phyloP scores from a whole-genome alignment of 805 yeast species.

The Ogataea thermomethanolica region DNA sequence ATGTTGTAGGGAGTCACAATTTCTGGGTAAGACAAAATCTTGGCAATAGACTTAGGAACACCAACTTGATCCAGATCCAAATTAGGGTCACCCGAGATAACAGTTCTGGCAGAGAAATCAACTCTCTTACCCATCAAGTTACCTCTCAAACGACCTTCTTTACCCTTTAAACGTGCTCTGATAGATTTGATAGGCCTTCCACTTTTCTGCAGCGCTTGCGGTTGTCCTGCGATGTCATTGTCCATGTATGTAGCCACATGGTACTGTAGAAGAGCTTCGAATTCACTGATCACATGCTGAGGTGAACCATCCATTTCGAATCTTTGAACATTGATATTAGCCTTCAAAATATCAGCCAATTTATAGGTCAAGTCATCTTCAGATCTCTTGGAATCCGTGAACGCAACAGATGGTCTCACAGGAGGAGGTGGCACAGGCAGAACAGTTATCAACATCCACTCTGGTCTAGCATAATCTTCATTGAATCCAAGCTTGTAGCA shows the following conservation, averaged over 20 bases:
- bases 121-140: constrained; percentile 99
- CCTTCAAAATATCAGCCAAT: constrained; percentile 93
- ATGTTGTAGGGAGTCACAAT: constrained; percentile 97
- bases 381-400: constrained; percentile 96
- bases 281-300: constrained; percentile 95
- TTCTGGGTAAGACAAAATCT: constrained; percentile 94
- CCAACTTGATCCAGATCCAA: constrained; percentile 98
- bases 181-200: constrained; percentile 98
- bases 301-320: constrained; percentile 99
- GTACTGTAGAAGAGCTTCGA: constrained; percentile 90
- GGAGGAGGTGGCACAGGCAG: constrained; percentile 99
- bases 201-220: constrained; percentile 96
- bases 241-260: constrained; percentile 99
- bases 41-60: constrained; percentile 95
- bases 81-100: constrained; percentile 98
- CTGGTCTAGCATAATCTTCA: constrained; percentile 97
- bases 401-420: constrained; percentile 97
- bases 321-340: constrained; percentile 95
- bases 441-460: constrained; percentile 97
- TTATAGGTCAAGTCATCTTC: constrained; percentile 98
- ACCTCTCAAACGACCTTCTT: constrained; percentile 98
- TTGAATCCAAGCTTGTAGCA: constrained; percentile 80
- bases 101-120: constrained; percentile 98
- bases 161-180: constrained; percentile 99
- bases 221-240: constrained; percentile 99